Percentiles rank a stretch among this genome's conserved stretches.
Evolutionary conservation across 148 eudicot species (phyloP).

Genomic region (Beta vulgaris): DNA sequence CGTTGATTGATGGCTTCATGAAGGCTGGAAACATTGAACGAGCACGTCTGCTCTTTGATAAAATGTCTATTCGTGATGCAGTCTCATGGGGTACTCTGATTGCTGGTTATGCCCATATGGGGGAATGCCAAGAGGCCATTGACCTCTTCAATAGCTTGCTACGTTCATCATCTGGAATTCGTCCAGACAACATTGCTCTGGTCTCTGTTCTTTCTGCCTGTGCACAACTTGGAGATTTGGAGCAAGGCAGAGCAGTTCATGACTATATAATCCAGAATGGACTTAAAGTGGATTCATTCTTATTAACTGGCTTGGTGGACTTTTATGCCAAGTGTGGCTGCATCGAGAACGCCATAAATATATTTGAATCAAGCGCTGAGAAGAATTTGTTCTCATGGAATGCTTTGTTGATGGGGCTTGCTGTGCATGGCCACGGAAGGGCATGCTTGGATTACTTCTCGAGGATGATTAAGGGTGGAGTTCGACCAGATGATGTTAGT

Average conservation of each 20-base stretch:
- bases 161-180: slow-evolving; percentile 23
- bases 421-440: slow-evolving; percentile 65
- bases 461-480: slow-evolving; percentile 48
- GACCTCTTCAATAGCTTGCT: slow-evolving; percentile 56
- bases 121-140: slow-evolving; percentile 50
- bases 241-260: slow-evolving; percentile 54
- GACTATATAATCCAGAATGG: slow-evolving; percentile 34
- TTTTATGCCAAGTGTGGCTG: slow-evolving; percentile 75
- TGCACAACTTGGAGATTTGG: slow-evolving; percentile 65
- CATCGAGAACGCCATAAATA: slow-evolving; percentile 44
- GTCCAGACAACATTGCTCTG: slow-evolving; percentile 56
- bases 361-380: slow-evolving; percentile 47
- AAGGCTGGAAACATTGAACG: slow-evolving; percentile 49
- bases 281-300: slow-evolving; percentile 39
- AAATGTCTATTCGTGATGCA: slow-evolving; percentile 56
- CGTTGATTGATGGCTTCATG: slow-evolving; percentile 68
- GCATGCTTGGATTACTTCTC: slow-evolving; percentile 53
- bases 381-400: slow-evolving; percentile 75
- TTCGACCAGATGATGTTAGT: slow-evolving; percentile 73
- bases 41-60: slow-evolving; percentile 59
- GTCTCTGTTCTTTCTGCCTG: slow-evolving; percentile 81
- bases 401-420: slow-evolving; percentile 70
- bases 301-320: slow-evolving; percentile 67
- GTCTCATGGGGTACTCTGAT: slow-evolving; percentile 81
- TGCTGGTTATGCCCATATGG: slow-evolving; percentile 64